phyloP scores from a whole-genome alignment of 306 rosid genomes.

The Medicago lupulina region DNA sequence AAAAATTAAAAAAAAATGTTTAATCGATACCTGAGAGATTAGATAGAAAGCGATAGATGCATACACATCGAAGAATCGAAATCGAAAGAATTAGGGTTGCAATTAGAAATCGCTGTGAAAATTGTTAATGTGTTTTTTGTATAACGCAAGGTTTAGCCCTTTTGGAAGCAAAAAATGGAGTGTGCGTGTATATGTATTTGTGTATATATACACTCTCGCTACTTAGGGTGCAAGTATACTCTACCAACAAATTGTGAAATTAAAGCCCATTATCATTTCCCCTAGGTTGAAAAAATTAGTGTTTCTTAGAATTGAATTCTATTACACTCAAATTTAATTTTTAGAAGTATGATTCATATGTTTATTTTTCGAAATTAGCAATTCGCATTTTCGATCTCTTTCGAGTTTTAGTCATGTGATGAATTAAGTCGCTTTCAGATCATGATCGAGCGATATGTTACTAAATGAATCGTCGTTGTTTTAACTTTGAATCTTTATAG shows the following conservation, averaged over 20 bases:
- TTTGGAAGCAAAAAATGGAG: not conserved
- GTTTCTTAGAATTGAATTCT: too few relatives aligned
- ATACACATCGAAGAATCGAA: not conserved
- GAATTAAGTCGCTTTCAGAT: too few relatives aligned
- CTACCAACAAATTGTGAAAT: not conserved
- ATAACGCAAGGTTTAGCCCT: not conserved
- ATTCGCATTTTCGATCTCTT: too few relatives aligned
- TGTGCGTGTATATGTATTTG: not conserved
- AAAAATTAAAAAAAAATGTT: not conserved
- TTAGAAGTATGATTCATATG: too few relatives aligned
- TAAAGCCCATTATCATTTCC: not conserved
- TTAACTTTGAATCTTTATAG: too few relatives aligned
- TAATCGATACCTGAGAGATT: not conserved
- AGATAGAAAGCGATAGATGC: not conserved
- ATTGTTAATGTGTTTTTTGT: not conserved
- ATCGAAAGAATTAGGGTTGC: not conserved
- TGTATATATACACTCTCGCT: not conserved
- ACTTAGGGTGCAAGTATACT: not conserved
- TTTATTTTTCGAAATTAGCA: too few relatives aligned
- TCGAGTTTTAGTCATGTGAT: too few relatives aligned
- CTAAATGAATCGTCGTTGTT: too few relatives aligned
- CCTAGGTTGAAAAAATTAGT: not conserved
- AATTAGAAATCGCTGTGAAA: not conserved
- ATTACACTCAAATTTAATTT: too few relatives aligned
- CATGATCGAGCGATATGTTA: too few relatives aligned